phyloP scores from a whole-genome alignment of 176 grass and related monocot species.

The Aegilops speltoides region DNA sequence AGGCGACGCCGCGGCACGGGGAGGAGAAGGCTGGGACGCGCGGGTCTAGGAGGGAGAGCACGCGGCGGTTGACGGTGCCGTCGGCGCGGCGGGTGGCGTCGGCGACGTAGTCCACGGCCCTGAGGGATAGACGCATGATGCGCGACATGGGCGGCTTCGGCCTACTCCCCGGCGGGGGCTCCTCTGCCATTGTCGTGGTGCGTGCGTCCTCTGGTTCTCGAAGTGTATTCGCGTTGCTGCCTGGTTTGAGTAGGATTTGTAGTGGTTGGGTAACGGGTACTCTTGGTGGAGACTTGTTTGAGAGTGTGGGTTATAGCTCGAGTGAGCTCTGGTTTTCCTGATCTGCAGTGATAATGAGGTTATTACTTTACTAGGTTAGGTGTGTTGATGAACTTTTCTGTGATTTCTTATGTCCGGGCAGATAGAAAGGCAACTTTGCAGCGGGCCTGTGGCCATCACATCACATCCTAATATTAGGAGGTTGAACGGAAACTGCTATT shows the following conservation, averaged over 20 bases:
- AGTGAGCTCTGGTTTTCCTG: neutral
- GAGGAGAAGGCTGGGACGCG: conserved; percentile 5
- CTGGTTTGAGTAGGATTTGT: neutral
- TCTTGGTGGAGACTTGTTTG: neutral
- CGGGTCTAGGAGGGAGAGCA: conserved; percentile 45
- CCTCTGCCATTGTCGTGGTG: neutral
- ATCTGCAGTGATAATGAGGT: neutral
- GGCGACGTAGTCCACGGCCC: conserved; percentile 25
- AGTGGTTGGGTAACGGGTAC: neutral
- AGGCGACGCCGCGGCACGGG: conserved; percentile 44
- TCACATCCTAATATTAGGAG: too few relatives aligned
- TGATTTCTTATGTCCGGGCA: too few relatives aligned
- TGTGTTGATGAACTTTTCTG: too few relatives aligned
- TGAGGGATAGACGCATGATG: conserved; percentile 40
- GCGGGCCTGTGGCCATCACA: too few relatives aligned
- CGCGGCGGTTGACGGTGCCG: conserved; percentile 65
- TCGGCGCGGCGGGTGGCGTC: conserved; percentile 56
- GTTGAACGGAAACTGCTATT: too few relatives aligned
- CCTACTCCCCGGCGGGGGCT: neutral
- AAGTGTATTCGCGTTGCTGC: neutral
- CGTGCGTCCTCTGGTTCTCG: neutral
- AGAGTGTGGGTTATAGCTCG: neutral
- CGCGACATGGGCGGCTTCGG: conserved; percentile 61
- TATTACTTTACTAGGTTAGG: too few relatives aligned
- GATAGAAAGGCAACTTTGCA: too few relatives aligned